Evolutionary conservation across 169 alveolate genomes (phyloP).

Genomic region (Plasmodium knowlesi): DNA sequence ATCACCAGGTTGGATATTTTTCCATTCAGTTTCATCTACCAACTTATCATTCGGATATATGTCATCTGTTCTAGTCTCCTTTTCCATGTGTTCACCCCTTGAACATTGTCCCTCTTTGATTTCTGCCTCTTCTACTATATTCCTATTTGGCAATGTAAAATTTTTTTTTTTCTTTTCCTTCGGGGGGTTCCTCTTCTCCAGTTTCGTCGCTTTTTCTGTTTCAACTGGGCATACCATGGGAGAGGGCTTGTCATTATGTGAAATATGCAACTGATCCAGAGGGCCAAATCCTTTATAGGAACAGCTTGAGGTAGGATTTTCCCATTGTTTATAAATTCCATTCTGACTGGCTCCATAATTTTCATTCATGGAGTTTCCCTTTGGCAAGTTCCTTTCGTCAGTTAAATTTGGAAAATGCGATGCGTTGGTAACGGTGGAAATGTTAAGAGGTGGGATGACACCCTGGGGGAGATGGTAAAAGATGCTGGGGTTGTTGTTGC

Average conservation of each 20-base stretch:
- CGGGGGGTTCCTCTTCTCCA: neutral
- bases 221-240: neutral
- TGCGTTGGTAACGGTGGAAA: neutral
- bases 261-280: neutral
- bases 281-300: neutral
- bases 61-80: neutral
- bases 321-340: neutral
- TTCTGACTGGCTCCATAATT: neutral
- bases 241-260: neutral
- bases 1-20: neutral
- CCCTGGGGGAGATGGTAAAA: neutral
- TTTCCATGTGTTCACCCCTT: neutral
- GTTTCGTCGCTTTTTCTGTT: neutral
- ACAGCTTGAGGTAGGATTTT: neutral
- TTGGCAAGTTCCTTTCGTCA: neutral
- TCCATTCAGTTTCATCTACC: neutral
- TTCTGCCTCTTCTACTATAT: neutral
- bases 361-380: neutral
- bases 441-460: neutral
- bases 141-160: neutral
- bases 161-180: neutral
- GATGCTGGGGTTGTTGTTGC: neutral
- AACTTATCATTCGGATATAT: neutral
- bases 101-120: neutral
- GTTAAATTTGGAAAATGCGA: neutral